phyloP scores from a whole-genome alignment of 2,329 filamentous ascomycete genomes.

The Phaeosphaeriaceae sp. region DNA sequence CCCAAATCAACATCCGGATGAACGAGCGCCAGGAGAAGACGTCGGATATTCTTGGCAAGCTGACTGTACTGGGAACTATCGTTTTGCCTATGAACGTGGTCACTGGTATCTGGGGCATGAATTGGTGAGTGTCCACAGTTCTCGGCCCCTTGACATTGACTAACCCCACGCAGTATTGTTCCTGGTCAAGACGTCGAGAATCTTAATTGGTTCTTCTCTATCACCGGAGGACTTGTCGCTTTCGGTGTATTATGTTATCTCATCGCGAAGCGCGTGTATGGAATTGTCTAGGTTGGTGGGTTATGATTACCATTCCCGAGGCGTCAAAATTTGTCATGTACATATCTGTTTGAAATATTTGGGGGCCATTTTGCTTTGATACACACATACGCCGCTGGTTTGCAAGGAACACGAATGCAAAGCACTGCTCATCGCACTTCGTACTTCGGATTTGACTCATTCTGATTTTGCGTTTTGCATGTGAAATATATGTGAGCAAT shows the following conservation, averaged over 20 bases:
- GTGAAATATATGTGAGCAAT: not conserved
- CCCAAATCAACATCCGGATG: slow-evolving; percentile 98
- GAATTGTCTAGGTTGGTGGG: slow-evolving; percentile 34
- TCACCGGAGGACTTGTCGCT: slow-evolving; percentile 75
- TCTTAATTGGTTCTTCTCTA: slow-evolving; percentile 59
- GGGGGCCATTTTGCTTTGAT: not conserved
- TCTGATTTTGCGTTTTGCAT: not conserved
- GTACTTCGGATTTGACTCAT: not conserved
- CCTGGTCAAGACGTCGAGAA: slow-evolving; percentile 88
- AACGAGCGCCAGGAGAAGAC: slow-evolving; percentile 97
- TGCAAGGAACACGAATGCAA: not conserved
- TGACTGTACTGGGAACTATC: slow-evolving; percentile 95
- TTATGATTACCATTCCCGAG: not conserved
- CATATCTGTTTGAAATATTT: not conserved
- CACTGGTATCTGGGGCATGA: slow-evolving; percentile 98
- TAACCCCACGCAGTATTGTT: slow-evolving; percentile 65
- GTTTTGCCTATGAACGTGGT: slow-evolving; percentile 99
- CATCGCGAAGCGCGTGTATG: slow-evolving; percentile 75
- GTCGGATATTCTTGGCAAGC: slow-evolving; percentile 89
- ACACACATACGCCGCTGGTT: not conserved
- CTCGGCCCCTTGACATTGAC: slow-evolving; percentile 1
- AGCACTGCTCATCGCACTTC: not conserved
- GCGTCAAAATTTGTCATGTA: not conserved
- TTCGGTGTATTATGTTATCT: slow-evolving; percentile 84
- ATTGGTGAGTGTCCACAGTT: slow-evolving; percentile 52